Evolutionary conservation across 352 stramenopile genomes (phyloP).

Genomic region (Phytopythium delawarense): DNA sequence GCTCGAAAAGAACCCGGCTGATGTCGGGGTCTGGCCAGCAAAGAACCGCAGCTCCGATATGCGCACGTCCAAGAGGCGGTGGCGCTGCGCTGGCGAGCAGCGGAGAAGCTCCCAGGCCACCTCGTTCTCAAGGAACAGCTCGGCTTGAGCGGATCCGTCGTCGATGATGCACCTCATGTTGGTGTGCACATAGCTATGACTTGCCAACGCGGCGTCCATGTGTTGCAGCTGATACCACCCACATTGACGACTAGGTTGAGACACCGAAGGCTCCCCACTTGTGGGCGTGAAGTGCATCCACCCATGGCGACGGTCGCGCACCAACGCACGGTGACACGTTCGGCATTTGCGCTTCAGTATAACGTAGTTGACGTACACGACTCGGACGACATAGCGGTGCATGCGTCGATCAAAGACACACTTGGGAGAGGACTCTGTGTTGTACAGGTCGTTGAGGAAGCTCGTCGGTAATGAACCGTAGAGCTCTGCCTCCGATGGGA

Average conservation of each 20-base stretch:
- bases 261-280: neutral
- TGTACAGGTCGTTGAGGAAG: constrained; percentile 47
- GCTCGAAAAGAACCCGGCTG: constrained; percentile 23
- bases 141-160: constrained; percentile 69
- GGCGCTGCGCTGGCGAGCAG: constrained; percentile 34
- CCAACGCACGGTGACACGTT: constrained; percentile 45
- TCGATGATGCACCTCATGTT: constrained; percentile 66
- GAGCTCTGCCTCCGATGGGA: constrained; percentile 22
- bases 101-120: constrained; percentile 67
- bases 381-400: constrained; percentile 51
- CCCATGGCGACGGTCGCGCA: constrained; percentile 34
- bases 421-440: neutral
- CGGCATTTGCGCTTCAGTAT: constrained; percentile 66
- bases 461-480: constrained; percentile 34
- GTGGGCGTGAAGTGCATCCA: constrained; percentile 9
- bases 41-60: constrained; percentile 58
- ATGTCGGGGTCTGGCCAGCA: constrained; percentile 20
- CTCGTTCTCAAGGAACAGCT: constrained; percentile 68
- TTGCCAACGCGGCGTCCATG: constrained; percentile 27
- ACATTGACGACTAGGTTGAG: neutral
- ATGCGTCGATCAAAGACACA: constrained; percentile 37
- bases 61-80: constrained; percentile 43
- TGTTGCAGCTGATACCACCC: constrained; percentile 23
- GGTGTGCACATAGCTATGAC: constrained; percentile 36
- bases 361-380: constrained; percentile 77